Evolutionary conservation across 2,329 filamentous ascomycete species (phyloP), one percentile per base, ranked within the genome.

Genomic region (Hypoxylon rubiginosum): DNA sequence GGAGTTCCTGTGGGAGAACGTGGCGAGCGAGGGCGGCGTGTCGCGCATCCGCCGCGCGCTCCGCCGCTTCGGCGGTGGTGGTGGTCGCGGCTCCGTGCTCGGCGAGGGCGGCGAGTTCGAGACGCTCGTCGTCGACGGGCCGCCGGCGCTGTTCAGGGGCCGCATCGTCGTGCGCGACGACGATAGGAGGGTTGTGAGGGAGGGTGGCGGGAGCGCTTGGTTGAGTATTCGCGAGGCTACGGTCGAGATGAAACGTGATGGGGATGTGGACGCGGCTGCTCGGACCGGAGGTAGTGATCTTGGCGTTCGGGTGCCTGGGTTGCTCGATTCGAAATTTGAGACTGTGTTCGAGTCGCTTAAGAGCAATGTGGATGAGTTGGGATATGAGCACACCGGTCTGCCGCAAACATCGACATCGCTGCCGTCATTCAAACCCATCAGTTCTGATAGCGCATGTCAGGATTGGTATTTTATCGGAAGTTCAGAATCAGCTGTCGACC

Each of bases 41-140:
- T 75, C 74, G 41, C 80, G 82, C 57, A 76, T 89, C 48, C 81
- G 83, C 73, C 81, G 77, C 43, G 84, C 88, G 0, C 84, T 93
- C 76, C 81, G 83, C 53, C 85, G 88, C 67, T 97, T 97, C 79
- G 91, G 91, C 48, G n/a, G n/a, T n/a, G 81, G 85, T 66, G 82
- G 81, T 74, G 82, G 86, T 65, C 81, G 85, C 68, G 93, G 92
- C 0, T 91, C 92, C 8, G 88, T 94, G 9, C 81, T 98, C 17
- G 96, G 96, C 0, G 96, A 98, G 78, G 96, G 96, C 5, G 96
- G 96, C 3, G 96, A 98, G 82, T 98, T 97, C 79, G 96, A 98
- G 85, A 98, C 94, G 30, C 82, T 98, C 56, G 93, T 96, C 48
- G 75, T 98, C 36, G 89, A 94, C 79, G 96, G 95, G 10, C 95